Evolutionary conservation across 257 asterid species (phyloP), one percentile per base, ranked within the genome.

Genomic region (Paulownia fortunei): DNA sequence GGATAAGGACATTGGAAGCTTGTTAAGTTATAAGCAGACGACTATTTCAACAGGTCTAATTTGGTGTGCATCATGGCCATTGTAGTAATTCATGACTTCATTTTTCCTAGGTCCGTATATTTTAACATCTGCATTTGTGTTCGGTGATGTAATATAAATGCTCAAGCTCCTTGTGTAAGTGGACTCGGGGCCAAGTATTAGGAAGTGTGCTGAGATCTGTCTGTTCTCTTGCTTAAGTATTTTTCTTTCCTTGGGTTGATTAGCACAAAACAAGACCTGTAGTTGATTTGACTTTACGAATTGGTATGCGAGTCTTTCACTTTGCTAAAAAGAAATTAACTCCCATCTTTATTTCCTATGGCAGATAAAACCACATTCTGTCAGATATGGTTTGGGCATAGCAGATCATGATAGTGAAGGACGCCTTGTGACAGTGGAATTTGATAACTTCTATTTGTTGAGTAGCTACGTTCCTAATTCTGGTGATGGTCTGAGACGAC

Each of bases 371-470:
- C 99, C 99, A 70, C 81, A 80, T 76, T 90, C 98, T 79, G 97
- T 93, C 69, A 89, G 84, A 72, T 96, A 96, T 82, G 99, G 99
- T 65, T 84, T 96, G 68, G 98, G 98, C 79, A 88, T 90, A 73
- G 64, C 96, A 15, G 97, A 93, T 81, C 99, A 96, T 69, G 99
- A 95, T 76, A 73, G 92, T 36, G 99, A 96, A 90, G 98, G 99
- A 46, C 96, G 97, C 67, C 97, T 96, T 73, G 91, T 96, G 78
- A 96, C 97, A 0, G 88, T 89, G 84, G 99, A 95, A 73, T 96
- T 91, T 63, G 96, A 92, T 49, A 58, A 76, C 72, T 96, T 93
- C 78, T 96, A 86, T 82, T 83, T 96, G 74, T 82, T 96, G 83
- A 69, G 84, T 83, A 86, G 87, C 77, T 96, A 96, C 73, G 96